Conservation (phyloP, 2,329 filamentous ascomycete genomes). For the Shiraia sp. region DNA sequence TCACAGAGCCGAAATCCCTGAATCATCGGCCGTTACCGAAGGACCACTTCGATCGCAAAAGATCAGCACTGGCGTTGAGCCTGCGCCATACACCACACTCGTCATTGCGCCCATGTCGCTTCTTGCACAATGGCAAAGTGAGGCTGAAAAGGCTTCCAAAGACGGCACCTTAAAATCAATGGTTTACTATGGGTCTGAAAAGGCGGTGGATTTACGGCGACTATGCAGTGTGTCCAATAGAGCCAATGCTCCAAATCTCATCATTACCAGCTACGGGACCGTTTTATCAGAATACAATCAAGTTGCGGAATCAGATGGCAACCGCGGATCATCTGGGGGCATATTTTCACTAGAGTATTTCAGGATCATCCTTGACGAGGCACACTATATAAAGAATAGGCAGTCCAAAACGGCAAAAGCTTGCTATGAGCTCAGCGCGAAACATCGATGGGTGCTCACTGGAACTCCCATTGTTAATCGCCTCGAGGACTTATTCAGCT, state of each 20-base stretch:
- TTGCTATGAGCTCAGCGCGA: slow-evolving; percentile 84
- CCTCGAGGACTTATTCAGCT: slow-evolving; percentile 89
- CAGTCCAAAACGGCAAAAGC: slow-evolving; percentile 93
- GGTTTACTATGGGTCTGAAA: slow-evolving; percentile 91
- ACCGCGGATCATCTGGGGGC: slow-evolving; percentile 65
- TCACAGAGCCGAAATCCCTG: slow-evolving; percentile 65
- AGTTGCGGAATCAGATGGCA: slow-evolving; percentile 67
- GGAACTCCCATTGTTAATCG: slow-evolving; percentile 97
- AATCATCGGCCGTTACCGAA: slow-evolving; percentile 54
- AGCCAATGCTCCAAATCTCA: slow-evolving; percentile 77
- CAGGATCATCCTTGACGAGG: slow-evolving; percentile 92
- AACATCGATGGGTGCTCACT: slow-evolving; percentile 90
- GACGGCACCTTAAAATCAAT: slow-evolving; percentile 80
- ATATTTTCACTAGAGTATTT: slow-evolving; percentile 95
- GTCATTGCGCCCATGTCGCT: slow-evolving; percentile 97
- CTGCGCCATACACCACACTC: slow-evolving; percentile 85
- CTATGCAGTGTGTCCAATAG: slow-evolving; percentile 78
- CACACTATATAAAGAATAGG: slow-evolving; percentile 84
- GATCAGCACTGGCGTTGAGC: slow-evolving; percentile 60
- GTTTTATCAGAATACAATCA: slow-evolving; percentile 88
- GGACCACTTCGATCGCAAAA: slow-evolving; percentile 65
- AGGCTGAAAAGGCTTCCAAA: slow-evolving; percentile 87
- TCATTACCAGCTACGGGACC: slow-evolving; percentile 93
- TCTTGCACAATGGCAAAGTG: slow-evolving; percentile 95
- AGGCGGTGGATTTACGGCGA: slow-evolving; percentile 74